Conservation (phyloP, 2,329 filamentous ascomycete genomes). For the Paecilomyces formosus region DNA sequence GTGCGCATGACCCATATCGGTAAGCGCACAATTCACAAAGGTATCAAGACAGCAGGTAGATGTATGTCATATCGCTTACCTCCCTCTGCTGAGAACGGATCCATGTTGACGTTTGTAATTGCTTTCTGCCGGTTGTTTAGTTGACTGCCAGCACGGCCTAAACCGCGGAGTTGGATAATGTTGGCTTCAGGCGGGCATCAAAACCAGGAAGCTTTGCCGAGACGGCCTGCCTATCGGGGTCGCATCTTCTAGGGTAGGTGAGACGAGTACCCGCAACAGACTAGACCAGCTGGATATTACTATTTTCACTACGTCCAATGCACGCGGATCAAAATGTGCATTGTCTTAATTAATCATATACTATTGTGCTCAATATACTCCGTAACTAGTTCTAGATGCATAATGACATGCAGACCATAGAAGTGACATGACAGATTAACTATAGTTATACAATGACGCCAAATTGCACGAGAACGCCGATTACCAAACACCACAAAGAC, state of each 20-base stretch:
- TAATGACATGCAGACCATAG: background rate
- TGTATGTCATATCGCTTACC: constrained; percentile 30
- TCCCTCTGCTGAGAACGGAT: constrained; percentile 59
- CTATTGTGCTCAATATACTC: too few relatives aligned
- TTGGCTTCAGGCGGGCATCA: background rate
- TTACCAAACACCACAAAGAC: background rate
- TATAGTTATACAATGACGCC: background rate
- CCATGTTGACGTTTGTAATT: constrained; percentile 37
- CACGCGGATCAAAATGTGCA: background rate
- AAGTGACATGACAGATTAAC: background rate
- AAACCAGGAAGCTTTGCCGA: background rate
- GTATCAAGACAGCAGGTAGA: constrained; percentile 1
- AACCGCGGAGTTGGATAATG: background rate
- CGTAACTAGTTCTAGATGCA: too few relatives aligned
- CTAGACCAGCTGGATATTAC: background rate
- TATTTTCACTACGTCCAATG: background rate
- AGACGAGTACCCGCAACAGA: background rate
- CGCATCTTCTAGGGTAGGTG: background rate
- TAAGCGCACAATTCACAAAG: constrained; percentile 12
- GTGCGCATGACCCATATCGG: constrained; percentile 2
- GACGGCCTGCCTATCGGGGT: background rate
- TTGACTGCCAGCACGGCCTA: background rate
- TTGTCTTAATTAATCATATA: background rate
- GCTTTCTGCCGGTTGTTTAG: background rate
- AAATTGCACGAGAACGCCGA: background rate